Evolutionary conservation across 257 asterid species (phyloP), one percentile per base, ranked within the genome.

Genomic region (Solanum paucissectum): DNA sequence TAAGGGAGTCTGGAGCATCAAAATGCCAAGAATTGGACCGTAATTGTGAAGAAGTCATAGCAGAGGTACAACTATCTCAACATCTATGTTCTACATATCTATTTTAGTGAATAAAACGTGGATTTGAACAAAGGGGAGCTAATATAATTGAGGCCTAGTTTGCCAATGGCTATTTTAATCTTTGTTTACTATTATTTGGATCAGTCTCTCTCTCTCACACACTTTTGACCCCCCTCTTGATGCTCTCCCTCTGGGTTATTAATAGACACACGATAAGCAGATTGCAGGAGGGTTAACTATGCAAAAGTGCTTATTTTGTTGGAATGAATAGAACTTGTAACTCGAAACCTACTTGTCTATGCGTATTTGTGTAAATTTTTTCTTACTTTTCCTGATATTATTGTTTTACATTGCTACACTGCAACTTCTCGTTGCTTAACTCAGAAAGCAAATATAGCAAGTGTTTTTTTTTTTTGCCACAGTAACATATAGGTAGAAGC

Each of bases 1-100:
- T 92, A 62, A 92, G 88, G 90, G 97, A 93, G 83, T 92, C 93
- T 72, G 95, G 92, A 86, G 94, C 92, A 79, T 93, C 95, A 83
- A 93, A 90, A 90, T 90, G 91, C 88, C 93, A 88, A 62, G 90
- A 93, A 91, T 85, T 95, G 55, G 27, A 64, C 88, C 87, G 64
- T 74, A 93, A 93, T 90, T 89, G 90, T 87, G 96, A 95, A 92
- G 95, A 94, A 91, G 93, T 96, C 66, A 83, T 88, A 87, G 87
- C 88, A 8, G 94, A 92, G 98, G 99, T 95, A 91, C 66, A 42
- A 16, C 16, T 40, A 66, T 58, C 73, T 21, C 20, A 3, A 34
- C 42, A 10, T 71, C 84, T 40, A 29, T 14, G 74, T 42, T 36
- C 12, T 42, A 6, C 60, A 25, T 64, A 37, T 66, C 33, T 68